Percentiles rank a stretch among this genome's conserved stretches.
phyloP scores from a whole-genome alignment of 371 early-diverging fungal genomes.

The Rhizomucor pusillus region DNA sequence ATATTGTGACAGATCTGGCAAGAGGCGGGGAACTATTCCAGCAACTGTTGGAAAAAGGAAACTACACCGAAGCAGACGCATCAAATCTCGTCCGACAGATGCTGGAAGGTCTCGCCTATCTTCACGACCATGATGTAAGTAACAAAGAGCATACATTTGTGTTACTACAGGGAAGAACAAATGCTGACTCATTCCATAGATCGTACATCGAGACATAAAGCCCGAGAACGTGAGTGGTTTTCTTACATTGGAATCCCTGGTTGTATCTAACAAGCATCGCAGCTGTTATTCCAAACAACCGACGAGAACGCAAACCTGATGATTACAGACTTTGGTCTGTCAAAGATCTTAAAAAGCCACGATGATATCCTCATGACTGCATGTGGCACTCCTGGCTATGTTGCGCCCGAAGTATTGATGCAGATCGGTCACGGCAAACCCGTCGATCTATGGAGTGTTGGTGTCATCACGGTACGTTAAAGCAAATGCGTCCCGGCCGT shows the following conservation, averaged over 20 bases:
- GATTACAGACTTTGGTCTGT: constrained; percentile 83
- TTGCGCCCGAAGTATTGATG: constrained; percentile 82
- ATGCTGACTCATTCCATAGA: constrained; percentile 21
- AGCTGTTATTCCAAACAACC: constrained; percentile 58
- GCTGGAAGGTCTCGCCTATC: constrained; percentile 73
- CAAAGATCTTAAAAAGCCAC: constrained; percentile 67
- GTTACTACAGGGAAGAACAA: not conserved
- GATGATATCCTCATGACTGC: constrained; percentile 72
- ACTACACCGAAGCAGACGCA: constrained; percentile 79
- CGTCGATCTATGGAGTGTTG: constrained; percentile 90
- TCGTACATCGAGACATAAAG: constrained; percentile 88
- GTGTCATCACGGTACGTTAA: constrained; percentile 71
- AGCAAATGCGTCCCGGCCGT: too few species aligned
- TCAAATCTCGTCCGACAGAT: constrained; percentile 68
- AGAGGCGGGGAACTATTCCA: constrained; percentile 88
- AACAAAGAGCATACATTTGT: not conserved
- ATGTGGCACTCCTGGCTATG: constrained; percentile 88
- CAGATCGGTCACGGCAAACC: constrained; percentile 67
- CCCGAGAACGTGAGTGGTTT: constrained; percentile 64
- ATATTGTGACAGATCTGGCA: constrained; percentile 82
- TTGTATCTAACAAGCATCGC: not conserved
- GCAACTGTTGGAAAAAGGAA: constrained; percentile 73
- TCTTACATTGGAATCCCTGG: not conserved
- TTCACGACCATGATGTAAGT: constrained; percentile 68
- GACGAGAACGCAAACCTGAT: constrained; percentile 55